Evolutionary conservation across 129 eudicot species (phyloP).

Genomic region (Arctium minus): DNA sequence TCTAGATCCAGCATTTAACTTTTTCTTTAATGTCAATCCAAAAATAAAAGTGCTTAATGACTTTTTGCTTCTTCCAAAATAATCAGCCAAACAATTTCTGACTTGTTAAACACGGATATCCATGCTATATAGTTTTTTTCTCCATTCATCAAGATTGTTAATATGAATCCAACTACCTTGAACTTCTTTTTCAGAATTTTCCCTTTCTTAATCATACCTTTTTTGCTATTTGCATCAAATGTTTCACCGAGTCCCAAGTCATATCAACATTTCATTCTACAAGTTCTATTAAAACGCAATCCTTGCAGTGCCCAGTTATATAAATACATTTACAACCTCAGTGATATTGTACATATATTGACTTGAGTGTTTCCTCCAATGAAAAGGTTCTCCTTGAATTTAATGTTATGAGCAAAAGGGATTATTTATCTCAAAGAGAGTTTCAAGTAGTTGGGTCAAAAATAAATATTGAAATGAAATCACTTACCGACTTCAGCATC

Average conservation of each 20-base stretch:
- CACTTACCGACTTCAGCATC: constrained; percentile 51
- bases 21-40: background rate
- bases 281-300: background rate
- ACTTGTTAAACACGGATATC: background rate
- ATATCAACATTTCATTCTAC: background rate
- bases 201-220: background rate
- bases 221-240: background rate
- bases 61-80: background rate
- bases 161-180: background rate
- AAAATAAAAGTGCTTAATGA: background rate
- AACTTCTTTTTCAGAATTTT: background rate
- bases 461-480: background rate
- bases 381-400: background rate
- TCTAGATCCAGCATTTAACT: background rate
- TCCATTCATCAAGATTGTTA: background rate
- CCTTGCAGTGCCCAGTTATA: background rate
- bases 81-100: background rate
- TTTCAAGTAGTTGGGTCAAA: background rate
- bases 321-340: background rate
- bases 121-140: background rate
- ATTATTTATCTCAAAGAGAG: background rate
- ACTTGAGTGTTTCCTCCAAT: too few relatives aligned
- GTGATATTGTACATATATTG: background rate
- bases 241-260: background rate
- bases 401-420: background rate